phyloP scores from a whole-genome alignment of 2,329 filamentous ascomycete species.

The Alternaria metachromatica region DNA sequence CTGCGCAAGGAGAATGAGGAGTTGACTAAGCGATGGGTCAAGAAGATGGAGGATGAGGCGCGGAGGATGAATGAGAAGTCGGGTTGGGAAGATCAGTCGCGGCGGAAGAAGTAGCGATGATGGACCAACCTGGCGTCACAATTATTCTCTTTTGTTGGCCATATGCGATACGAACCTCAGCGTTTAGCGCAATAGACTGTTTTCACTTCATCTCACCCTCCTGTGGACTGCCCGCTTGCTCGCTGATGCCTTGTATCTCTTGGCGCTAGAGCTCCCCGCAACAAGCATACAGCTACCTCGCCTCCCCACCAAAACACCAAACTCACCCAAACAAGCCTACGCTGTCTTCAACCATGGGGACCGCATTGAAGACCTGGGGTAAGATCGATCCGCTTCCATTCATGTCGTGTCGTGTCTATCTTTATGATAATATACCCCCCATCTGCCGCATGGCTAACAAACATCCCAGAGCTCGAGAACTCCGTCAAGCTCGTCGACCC shows the following conservation, averaged over 20 bases:
- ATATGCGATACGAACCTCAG: not conserved
- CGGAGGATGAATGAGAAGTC: slow-evolving; percentile 75
- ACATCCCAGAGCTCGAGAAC: slow-evolving; percentile 81
- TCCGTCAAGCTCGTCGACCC: slow-evolving; percentile 80
- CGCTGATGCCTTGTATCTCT: slow-evolving; percentile 36
- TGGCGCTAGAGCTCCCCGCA: slow-evolving; percentile 39
- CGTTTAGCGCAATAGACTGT: not conserved
- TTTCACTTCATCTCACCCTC: not conserved
- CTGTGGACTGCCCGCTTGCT: not conserved
- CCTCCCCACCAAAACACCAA: slow-evolving; percentile 17
- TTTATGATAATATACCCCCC: too few relatives aligned
- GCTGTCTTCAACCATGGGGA: slow-evolving; percentile 35
- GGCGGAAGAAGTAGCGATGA: slow-evolving; percentile 20
- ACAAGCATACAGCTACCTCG: slow-evolving; percentile 11
- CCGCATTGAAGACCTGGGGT: slow-evolving; percentile 49
- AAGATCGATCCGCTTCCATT: too few relatives aligned
- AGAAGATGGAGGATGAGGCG: slow-evolving; percentile 82
- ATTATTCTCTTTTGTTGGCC: not conserved
- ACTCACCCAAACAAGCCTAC: slow-evolving; percentile 6
- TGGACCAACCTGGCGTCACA: not conserved
- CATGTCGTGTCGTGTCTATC: too few relatives aligned
- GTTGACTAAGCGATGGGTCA: slow-evolving; percentile 90
- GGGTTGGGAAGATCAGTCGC: slow-evolving; percentile 34
- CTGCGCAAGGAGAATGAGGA: slow-evolving; percentile 85
- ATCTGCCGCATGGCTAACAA: slow-evolving; percentile 21